Conservation (phyloP, 2,329 filamentous ascomycete species). For the Lachnum nothofagi region DNA sequence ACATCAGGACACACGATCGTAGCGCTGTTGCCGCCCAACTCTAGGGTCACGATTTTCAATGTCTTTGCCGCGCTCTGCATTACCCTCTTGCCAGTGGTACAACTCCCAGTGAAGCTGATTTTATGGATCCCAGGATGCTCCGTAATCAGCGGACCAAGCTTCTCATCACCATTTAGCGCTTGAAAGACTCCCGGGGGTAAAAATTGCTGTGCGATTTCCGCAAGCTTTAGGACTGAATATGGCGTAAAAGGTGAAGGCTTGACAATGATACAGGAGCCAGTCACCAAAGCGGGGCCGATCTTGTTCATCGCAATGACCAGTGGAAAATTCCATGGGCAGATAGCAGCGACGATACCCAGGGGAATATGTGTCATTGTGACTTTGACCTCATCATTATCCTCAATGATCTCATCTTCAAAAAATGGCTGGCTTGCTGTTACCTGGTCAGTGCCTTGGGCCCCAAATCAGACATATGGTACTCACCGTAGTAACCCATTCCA, state of each 20-base stretch:
- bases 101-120: conserved; percentile 55
- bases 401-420: conserved; percentile 13
- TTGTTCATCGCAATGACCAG: conserved; percentile 46
- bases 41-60: conserved; percentile 39
- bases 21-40: conserved; percentile 48
- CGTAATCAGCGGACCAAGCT: conserved; percentile 49
- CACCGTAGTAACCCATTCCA: conserved; percentile 12
- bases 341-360: conserved; percentile 48
- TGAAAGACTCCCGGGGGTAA: conserved; percentile 55
- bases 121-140: conserved; percentile 51
- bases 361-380: conserved; percentile 43
- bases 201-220: conserved; percentile 44
- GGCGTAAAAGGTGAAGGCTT: conserved; percentile 56
- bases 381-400: conserved; percentile 25
- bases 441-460: background rate
- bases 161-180: conserved; percentile 49
- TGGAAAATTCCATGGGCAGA: conserved; percentile 58
- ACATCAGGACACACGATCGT: conserved; percentile 50
- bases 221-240: conserved; percentile 47
- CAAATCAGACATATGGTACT: background rate
- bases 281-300: conserved; percentile 44
- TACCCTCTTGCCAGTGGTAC: conserved; percentile 44
- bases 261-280: conserved; percentile 51
- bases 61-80: conserved; percentile 46
- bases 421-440: background rate